A percentile compares a stretch with the other conserved stretches of the same genome.
phyloP scores from a whole-genome alignment of 2,329 filamentous ascomycete species.

The Beauveria scarabaeidicola region DNA sequence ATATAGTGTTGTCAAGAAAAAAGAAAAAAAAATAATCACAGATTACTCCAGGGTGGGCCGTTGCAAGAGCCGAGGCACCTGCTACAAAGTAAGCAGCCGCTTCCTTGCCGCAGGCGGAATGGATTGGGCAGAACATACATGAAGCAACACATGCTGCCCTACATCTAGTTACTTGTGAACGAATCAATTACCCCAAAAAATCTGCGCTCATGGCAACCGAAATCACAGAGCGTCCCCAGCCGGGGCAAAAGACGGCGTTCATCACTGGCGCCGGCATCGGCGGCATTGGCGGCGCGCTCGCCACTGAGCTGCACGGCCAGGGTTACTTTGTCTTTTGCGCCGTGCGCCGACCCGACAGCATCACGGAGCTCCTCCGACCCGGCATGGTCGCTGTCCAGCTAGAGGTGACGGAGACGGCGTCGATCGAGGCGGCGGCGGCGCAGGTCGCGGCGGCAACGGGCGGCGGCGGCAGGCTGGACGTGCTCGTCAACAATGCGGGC shows the following conservation, averaged over 20 bases:
- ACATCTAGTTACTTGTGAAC: too few species aligned
- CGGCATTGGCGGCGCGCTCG: slow-evolving; percentile 11
- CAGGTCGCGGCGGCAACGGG: neutral
- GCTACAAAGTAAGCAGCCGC: too few species aligned
- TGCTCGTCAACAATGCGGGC: slow-evolving; percentile 12
- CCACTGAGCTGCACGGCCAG: slow-evolving; percentile 7
- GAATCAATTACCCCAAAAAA: too few species aligned
- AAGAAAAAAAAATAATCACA: too few species aligned
- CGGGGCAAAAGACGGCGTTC: slow-evolving; percentile 11
- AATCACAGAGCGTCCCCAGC: slow-evolving; percentile 2
- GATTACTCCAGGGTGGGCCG: too few species aligned
- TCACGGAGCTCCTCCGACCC: neutral
- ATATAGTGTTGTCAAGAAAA: too few species aligned
- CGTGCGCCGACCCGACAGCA: slow-evolving; percentile 6
- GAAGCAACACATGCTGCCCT: too few species aligned
- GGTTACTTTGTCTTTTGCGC: slow-evolving; percentile 12
- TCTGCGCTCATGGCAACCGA: neutral
- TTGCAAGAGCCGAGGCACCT: too few species aligned
- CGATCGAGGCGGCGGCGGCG: neutral
- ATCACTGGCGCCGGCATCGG: slow-evolving; percentile 11
- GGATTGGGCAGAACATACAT: too few species aligned
- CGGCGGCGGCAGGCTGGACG: slow-evolving; percentile 10
- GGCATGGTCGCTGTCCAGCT: slow-evolving; percentile 5
- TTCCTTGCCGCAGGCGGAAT: too few species aligned
- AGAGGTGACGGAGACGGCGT: slow-evolving; percentile 8